phyloP scores from a whole-genome alignment of 2,329 filamentous ascomycete species.

The Scedosporium dehoogii region DNA sequence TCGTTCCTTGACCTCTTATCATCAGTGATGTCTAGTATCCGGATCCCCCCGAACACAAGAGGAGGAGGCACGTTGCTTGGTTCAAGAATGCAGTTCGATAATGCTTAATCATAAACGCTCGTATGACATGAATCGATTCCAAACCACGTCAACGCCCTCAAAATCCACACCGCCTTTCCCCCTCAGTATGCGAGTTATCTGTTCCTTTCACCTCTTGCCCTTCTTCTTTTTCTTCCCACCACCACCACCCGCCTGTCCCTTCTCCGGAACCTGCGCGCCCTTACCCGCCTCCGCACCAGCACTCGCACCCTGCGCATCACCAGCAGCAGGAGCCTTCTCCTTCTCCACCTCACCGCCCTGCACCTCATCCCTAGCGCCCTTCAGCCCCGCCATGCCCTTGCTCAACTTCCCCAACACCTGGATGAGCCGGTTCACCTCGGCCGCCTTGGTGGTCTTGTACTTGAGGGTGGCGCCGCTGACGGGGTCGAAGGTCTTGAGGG shows the following conservation, averaged over 20 bases:
- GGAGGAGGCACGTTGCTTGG: neutral
- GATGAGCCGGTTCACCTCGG: slow-evolving; percentile 78
- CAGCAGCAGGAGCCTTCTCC: slow-evolving; percentile 20
- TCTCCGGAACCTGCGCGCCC: slow-evolving; percentile 17
- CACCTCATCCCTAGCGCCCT: slow-evolving; percentile 29
- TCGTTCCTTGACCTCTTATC: neutral
- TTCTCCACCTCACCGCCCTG: slow-evolving; percentile 19
- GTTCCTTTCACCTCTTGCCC: slow-evolving; percentile 49
- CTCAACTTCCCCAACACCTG: slow-evolving; percentile 66
- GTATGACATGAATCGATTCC: neutral
- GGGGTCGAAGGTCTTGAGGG: slow-evolving; percentile 84
- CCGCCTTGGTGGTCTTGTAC: slow-evolving; percentile 83
- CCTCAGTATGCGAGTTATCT: neutral
- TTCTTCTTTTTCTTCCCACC: slow-evolving; percentile 61
- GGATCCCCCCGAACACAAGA: no score
- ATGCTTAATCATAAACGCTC: neutral
- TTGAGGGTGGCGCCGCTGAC: slow-evolving; percentile 73
- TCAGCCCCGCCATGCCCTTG: slow-evolving; percentile 53
- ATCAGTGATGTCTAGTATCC: neutral
- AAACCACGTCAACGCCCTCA: neutral
- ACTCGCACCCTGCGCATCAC: slow-evolving; percentile 20
- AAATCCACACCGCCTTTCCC: neutral
- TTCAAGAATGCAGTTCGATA: neutral
- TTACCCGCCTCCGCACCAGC: slow-evolving; percentile 16
- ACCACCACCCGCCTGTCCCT: slow-evolving; percentile 22